Conservation (phyloP, 202 grass and related monocot genomes). For the Panicum virgatum region DNA sequence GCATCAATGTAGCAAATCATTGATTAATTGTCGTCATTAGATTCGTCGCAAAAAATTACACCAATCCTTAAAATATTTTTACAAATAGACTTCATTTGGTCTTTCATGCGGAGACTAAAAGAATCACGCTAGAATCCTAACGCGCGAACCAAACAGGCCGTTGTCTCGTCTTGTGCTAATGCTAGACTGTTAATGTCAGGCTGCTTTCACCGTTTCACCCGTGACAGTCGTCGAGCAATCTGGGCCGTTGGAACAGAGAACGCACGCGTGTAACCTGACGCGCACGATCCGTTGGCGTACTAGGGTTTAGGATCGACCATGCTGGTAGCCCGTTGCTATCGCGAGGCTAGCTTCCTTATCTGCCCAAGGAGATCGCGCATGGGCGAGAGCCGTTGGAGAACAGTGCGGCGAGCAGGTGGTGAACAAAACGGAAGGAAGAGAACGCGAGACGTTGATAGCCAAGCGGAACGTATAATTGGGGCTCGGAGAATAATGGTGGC, state of each 20-base stretch:
- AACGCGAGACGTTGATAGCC: constrained; percentile 45
- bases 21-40: too few species aligned
- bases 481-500: constrained; percentile 24
- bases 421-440: constrained; percentile 14
- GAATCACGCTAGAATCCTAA: too few species aligned
- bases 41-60: too few species aligned
- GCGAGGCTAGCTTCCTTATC: not conserved
- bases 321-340: constrained; percentile 37
- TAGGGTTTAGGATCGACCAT: constrained; percentile 12
- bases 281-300: constrained; percentile 28
- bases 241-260: not conserved
- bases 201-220: not conserved
- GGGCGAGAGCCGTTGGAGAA: constrained; percentile 13
- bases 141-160: too few species aligned
- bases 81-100: too few species aligned
- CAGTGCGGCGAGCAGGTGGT: not conserved
- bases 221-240: not conserved
- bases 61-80: too few species aligned
- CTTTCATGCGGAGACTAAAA: too few species aligned
- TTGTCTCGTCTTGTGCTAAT: too few species aligned
- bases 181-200: not conserved
- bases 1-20: too few species aligned
- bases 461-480: constrained; percentile 39
- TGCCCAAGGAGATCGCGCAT: not conserved
- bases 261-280: not conserved